Evolutionary conservation across 1,139 yeast genomes (phyloP).

Genomic region (Geotrichum histeridarum): DNA sequence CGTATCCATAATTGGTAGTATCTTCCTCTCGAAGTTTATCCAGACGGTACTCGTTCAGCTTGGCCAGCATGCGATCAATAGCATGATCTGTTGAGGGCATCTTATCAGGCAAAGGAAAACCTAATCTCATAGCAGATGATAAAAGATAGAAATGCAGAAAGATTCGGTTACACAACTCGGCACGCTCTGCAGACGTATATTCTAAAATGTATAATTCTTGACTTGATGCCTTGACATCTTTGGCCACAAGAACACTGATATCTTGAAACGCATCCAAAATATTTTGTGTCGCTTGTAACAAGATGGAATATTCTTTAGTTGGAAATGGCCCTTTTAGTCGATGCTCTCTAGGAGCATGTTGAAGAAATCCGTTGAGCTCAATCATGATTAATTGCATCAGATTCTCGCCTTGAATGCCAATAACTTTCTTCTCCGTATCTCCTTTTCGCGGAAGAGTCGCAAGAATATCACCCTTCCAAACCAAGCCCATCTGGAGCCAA

Average conservation of each 20-base stretch:
- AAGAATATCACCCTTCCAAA: conserved; percentile 68
- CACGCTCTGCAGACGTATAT: conserved; percentile 54
- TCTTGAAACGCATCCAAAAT: conserved; percentile 74
- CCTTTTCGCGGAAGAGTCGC: conserved; percentile 18
- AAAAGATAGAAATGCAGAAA: conserved; percentile 72
- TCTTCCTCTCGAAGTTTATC: neutral
- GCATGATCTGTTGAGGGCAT: conserved; percentile 79
- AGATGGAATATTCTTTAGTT: conserved; percentile 44
- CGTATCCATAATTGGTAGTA: conserved; percentile 28
- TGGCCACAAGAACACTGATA: conserved; percentile 59
- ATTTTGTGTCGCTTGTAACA: conserved; percentile 55
- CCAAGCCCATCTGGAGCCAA: conserved; percentile 75
- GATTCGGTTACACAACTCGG: conserved; percentile 64
- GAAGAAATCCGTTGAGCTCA: conserved; percentile 55
- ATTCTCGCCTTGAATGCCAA: conserved; percentile 35
- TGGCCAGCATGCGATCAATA: conserved; percentile 60
- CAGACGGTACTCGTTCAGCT: conserved; percentile 41
- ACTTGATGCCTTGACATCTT: conserved; percentile 50
- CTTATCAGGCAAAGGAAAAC: conserved; percentile 69
- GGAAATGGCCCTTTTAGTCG: conserved; percentile 75
- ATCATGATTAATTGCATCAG: conserved; percentile 48
- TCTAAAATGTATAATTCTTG: conserved; percentile 55
- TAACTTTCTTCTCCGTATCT: conserved; percentile 13
- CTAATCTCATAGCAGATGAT: conserved; percentile 69
- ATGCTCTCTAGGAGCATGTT: conserved; percentile 72